Percentiles rank a stretch among this genome's conserved stretches.
Evolutionary conservation across 805 yeast species (phyloP).

Genomic region (Lachancea kluyveri): DNA sequence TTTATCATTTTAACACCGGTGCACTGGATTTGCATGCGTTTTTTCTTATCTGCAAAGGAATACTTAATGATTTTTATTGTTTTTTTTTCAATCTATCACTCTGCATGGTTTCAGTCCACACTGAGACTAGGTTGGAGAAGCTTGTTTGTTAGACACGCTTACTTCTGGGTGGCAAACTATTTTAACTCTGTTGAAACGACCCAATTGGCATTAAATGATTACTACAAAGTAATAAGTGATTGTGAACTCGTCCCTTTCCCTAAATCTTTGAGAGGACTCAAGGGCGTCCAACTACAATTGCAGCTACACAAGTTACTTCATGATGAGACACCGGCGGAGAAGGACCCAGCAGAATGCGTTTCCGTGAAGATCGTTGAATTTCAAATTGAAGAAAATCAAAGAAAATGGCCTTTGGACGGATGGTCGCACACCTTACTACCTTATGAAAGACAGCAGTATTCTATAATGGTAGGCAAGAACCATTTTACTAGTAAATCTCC

Average conservation of each 20-base stretch:
- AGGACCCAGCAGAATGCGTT: constrained; percentile 2
- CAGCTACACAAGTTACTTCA: constrained; percentile 14
- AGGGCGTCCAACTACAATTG: constrained; percentile 9
- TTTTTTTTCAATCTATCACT: constrained; percentile 15
- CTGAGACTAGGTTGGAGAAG: constrained; percentile 25
- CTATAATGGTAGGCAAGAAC: constrained; percentile 7
- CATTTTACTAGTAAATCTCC: constrained; percentile 11
- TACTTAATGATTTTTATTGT: constrained; percentile 12
- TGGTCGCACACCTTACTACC: constrained; percentile 21
- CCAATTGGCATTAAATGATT: neutral
- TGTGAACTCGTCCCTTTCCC: constrained; percentile 10
- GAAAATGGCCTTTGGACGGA: constrained; percentile 24
- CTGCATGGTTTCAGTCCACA: constrained; percentile 25
- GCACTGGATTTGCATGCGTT: constrained; percentile 14
- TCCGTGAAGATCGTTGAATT: constrained; percentile 17
- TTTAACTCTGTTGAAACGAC: neutral
- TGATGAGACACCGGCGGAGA: constrained; percentile 5
- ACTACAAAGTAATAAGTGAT: constrained; percentile 1
- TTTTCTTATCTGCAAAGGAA: constrained; percentile 8
- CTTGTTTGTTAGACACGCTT: constrained; percentile 14
- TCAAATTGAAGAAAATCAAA: constrained; percentile 24
- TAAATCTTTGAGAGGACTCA: constrained; percentile 9
- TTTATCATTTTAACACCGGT: constrained; percentile 14
- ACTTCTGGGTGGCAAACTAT: constrained; percentile 4
- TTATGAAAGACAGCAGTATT: constrained; percentile 19